Conservation (phyloP, 176 grass and related monocot genomes). For the Carex myosuroides region DNA sequence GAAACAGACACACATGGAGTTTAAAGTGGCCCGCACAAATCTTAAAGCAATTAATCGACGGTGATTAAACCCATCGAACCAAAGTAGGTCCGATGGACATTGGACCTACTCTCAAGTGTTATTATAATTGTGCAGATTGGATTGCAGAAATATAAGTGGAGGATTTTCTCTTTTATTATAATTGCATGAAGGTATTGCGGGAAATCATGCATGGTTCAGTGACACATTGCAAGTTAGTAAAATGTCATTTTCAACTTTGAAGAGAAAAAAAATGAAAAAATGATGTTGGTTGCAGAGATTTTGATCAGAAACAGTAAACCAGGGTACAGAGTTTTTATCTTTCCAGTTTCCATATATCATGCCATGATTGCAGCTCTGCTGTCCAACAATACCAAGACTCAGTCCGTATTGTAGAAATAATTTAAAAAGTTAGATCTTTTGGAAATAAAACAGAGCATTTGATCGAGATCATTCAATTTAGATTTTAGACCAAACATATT, state of each 20-base stretch:
- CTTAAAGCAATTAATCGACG: too few relatives aligned
- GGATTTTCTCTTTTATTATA: neutral
- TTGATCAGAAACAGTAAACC: too few relatives aligned
- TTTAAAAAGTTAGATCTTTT: neutral
- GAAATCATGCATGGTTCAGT: neutral
- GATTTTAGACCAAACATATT: neutral
- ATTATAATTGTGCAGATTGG: too few relatives aligned
- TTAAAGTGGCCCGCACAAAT: too few relatives aligned
- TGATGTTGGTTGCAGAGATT: neutral
- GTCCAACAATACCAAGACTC: too few relatives aligned
- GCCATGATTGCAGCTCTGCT: neutral
- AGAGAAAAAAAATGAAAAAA: neutral
- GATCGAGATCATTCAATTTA: neutral
- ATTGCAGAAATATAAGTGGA: neutral
- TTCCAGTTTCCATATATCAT: neutral
- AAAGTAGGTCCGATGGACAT: too few relatives aligned
- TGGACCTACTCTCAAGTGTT: too few relatives aligned
- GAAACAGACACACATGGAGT: too few relatives aligned
- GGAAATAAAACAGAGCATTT: neutral
- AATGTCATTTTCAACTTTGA: constrained; percentile 5
- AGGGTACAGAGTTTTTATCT: neutral
- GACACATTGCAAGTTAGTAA: neutral
- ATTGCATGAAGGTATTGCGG: too few relatives aligned
- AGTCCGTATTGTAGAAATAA: neutral
- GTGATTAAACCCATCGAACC: too few relatives aligned